Evolutionary conservation across 164 flowering plant species (phyloP).

Genomic region (Tinospora cordifolia): DNA sequence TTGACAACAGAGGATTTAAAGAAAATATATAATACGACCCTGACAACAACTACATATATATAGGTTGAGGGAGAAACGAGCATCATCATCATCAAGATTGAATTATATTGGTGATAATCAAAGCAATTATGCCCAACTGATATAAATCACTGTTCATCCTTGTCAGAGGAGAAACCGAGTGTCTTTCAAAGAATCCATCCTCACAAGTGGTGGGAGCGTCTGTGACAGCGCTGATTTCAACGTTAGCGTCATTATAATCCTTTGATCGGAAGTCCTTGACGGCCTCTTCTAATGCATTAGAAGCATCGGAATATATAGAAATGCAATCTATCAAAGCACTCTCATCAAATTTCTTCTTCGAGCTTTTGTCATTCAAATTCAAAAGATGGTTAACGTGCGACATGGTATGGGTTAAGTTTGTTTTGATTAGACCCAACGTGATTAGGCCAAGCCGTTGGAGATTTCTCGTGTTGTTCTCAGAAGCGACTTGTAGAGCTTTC

Average conservation of each 20-base stretch:
- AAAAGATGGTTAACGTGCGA: constrained; percentile 14
- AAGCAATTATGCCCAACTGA: constrained; percentile 19
- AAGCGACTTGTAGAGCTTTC: constrained; percentile 14
- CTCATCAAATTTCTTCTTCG: constrained; percentile 6
- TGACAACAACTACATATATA: no score
- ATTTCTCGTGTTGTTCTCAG: constrained; percentile 15
- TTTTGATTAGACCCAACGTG: constrained; percentile 11
- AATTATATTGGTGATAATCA: constrained; percentile 4
- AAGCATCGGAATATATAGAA: constrained; percentile 26
- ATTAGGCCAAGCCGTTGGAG: constrained; percentile 22
- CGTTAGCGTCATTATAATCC: constrained; percentile 17
- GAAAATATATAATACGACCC: no score
- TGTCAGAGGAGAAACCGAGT: constrained; percentile 28
- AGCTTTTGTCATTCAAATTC: constrained; percentile 12
- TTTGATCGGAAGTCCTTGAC: not conserved
- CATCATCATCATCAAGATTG: no score
- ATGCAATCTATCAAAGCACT: constrained; percentile 23
- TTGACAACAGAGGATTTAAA: no score
- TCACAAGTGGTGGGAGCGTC: constrained; percentile 33
- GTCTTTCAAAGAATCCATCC: constrained; percentile 37
- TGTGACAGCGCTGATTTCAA: constrained; percentile 25
- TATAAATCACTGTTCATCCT: constrained; percentile 19
- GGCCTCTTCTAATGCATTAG: constrained; percentile 2
- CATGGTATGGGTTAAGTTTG: constrained; percentile 21
- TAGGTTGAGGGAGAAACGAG: no score